Base-by-base conservation (phyloP, 169 alveolate species). In the Neospora caninum region DNA sequence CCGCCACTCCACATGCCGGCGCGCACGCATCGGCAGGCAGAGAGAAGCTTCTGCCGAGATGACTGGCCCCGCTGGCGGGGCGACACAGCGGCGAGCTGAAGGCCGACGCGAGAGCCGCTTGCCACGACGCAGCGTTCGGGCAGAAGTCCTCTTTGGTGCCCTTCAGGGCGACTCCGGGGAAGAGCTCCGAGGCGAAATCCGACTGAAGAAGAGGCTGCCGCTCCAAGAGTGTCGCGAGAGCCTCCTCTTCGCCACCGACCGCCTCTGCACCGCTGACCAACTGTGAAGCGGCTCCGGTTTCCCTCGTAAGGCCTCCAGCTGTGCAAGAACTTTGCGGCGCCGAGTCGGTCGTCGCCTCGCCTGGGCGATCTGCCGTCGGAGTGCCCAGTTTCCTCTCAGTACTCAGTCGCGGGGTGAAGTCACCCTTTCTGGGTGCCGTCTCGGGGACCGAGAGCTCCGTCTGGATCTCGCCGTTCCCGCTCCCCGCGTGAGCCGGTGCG, bases 161-260 rank as follows among this genome's bases (percentile, higher is more conserved):
- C 45, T 78, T 78, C 43, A 78, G 45, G 29, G 34, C 45, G 86
- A 2, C 86, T 13, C 86, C 42, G 10, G 29, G 67, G 25, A 41
- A 22, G 43, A 41, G 67, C 69, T 42, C 89, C 64, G 89, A 13
- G 39, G 69, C 89, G 39, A 82, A 82, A 41, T 82, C 69, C 67
- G 53, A 27, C 89, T 82, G 89, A 18, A 82, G 53, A 22, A 82
- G 89, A 13, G 64, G 64, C 53, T 22, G 89, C 0, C 89, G 89
- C n/a, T 82, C 89, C 69, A 82, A 36, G 54, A 82, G 89, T 0
- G 89, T 82, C 89, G 89, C 89, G 42, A 82, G 89, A 42, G 64
- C 67, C 31, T 82, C 89, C 64, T 82, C 89, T 31, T 41, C 89
- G 34, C 82, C 82, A 34, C 73, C 83, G 25, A 22, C 25, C 38